phyloP scores from a whole-genome alignment of 73 alveolate genomes.

The Blepharisma stoltei region DNA sequence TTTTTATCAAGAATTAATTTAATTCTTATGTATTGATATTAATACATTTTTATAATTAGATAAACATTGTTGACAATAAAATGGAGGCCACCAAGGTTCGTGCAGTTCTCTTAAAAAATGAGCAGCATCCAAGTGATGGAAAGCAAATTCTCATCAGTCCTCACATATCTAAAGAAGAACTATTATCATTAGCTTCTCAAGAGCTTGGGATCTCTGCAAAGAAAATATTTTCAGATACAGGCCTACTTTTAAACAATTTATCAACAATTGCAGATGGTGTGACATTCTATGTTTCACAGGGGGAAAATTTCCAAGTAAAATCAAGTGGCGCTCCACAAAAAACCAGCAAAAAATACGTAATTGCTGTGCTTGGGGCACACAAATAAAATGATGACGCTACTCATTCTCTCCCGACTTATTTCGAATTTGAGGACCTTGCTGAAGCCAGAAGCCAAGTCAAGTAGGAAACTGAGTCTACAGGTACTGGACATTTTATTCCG shows the following conservation, averaged over 20 bases:
- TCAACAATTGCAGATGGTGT: background rate
- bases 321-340: background rate
- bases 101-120: background rate
- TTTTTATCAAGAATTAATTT: too few species aligned
- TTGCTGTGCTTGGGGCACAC: constrained; percentile 1
- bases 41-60: background rate
- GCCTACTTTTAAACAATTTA: background rate
- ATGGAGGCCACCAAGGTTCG: background rate
- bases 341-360: background rate
- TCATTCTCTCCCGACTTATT: too few species aligned
- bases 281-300: constrained; percentile 18
- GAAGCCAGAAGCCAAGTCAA: too few species aligned
- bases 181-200: background rate
- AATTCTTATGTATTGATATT: background rate
- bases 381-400: too few species aligned
- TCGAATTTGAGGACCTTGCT: too few species aligned
- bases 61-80: background rate
- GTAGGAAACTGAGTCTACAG: too few species aligned
- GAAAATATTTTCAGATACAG: background rate
- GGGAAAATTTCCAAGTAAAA: constrained; percentile 1
- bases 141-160: background rate
- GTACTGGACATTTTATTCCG: too few species aligned
- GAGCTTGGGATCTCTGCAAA: background rate
- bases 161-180: background rate
- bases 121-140: background rate